Percentiles rank a stretch among this genome's conserved stretches.
phyloP scores from a whole-genome alignment of 2,329 filamentous ascomycete genomes.

The Fusarium haematococcum region DNA sequence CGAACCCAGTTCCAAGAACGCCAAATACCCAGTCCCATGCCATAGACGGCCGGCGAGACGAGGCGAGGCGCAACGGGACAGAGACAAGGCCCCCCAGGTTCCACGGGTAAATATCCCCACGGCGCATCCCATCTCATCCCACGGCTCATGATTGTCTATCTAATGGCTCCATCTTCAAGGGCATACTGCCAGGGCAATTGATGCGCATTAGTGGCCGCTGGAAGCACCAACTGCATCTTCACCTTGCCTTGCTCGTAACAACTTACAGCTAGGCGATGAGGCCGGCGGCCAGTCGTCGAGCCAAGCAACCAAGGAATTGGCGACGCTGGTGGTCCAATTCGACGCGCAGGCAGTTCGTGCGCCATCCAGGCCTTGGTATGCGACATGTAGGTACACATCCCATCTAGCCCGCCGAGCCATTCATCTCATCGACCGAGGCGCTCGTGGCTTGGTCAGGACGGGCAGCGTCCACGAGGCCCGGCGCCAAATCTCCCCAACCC shows the following conservation, averaged over 20 bases:
- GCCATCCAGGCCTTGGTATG: constrained; percentile 31
- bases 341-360: constrained; percentile 19
- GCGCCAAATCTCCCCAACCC: constrained; percentile 35
- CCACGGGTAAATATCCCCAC: constrained; percentile 17
- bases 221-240: constrained; percentile 22
- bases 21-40: neutral
- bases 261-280: constrained; percentile 9
- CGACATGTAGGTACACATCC: constrained; percentile 37
- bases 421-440: constrained; percentile 22
- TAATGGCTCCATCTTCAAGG: constrained; percentile 8
- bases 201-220: constrained; percentile 40
- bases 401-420: constrained; percentile 24
- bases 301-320: constrained; percentile 10
- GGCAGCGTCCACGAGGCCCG: constrained; percentile 40
- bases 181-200: constrained; percentile 28
- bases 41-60: neutral
- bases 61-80: constrained; percentile 19
- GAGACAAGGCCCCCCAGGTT: constrained; percentile 18
- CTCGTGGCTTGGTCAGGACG: constrained; percentile 40
- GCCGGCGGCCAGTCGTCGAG: constrained; percentile 13
- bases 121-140: constrained; percentile 14
- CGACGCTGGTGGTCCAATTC: constrained; percentile 15
- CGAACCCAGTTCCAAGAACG: constrained; percentile 12
- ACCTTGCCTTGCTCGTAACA: constrained; percentile 18
- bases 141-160: constrained; percentile 3